Percentiles rank a stretch among this genome's conserved stretches.
phyloP scores from a whole-genome alignment of 2,329 filamentous ascomycete genomes.

The Claviceps monticola region DNA sequence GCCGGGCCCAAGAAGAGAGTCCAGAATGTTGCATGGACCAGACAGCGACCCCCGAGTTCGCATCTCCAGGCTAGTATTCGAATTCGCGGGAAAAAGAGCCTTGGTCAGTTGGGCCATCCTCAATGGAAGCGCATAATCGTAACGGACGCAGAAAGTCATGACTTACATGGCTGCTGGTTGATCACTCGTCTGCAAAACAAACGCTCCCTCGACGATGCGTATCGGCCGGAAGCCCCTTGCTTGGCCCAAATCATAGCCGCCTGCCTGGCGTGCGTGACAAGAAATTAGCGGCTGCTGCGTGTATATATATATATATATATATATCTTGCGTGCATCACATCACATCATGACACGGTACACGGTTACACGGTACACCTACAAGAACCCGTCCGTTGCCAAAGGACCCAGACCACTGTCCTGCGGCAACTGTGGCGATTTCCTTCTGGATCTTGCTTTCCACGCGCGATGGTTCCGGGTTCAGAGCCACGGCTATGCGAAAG shows the following conservation, averaged over 20 bases:
- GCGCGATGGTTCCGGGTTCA: constrained; percentile 28
- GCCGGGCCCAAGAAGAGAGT: constrained; percentile 24
- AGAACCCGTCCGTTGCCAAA: constrained; percentile 35
- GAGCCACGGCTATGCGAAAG: constrained; percentile 33
- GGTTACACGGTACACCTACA: constrained; percentile 21
- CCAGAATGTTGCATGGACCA: constrained; percentile 29
- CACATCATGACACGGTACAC: background rate
- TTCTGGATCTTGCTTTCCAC: constrained; percentile 30
- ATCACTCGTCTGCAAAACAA: constrained; percentile 34
- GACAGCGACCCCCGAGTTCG: constrained; percentile 34
- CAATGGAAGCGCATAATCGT: background rate
- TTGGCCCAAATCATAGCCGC: constrained; percentile 28
- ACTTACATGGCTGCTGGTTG: constrained; percentile 30
- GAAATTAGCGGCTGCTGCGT: too few species aligned
- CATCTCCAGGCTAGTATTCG: constrained; percentile 23
- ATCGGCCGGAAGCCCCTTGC: constrained; percentile 26
- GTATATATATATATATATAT: too few species aligned
- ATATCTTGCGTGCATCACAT: background rate
- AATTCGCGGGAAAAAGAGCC: background rate
- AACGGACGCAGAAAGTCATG: background rate
- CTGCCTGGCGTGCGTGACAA: constrained; percentile 16
- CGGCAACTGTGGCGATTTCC: constrained; percentile 35
- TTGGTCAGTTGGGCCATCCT: background rate
- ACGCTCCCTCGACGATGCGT: constrained; percentile 33
- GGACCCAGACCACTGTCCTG: constrained; percentile 32